These are phyloP conservation scores for Cryptosporidium parvum DNA, from an alignment of 169 alveolate genomes.

Conservation along the genomic window DNA sequence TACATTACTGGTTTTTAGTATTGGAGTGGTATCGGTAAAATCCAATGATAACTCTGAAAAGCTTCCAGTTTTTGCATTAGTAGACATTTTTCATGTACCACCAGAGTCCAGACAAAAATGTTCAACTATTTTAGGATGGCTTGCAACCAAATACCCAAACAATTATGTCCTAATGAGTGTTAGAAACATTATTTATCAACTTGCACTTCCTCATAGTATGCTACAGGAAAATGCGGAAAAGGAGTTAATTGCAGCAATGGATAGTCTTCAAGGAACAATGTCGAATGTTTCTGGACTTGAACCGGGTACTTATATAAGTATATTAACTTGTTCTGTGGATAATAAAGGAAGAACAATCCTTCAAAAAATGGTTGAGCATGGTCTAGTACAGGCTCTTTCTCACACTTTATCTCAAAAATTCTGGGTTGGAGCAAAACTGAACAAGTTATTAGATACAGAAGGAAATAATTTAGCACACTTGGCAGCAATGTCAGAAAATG, in stretches of 20 bases:
- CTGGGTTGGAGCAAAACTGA: slow-evolving; percentile 70
- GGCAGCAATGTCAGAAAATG: slow-evolving; percentile 75
- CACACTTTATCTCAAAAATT: slow-evolving; percentile 71
- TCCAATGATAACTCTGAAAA: slow-evolving; percentile 24
- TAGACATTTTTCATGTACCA: slow-evolving; percentile 66
- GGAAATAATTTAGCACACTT: slow-evolving; percentile 65
- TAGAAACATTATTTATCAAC: slow-evolving; percentile 57
- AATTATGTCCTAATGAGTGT: slow-evolving; percentile 43
- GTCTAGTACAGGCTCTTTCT: slow-evolving; percentile 61
- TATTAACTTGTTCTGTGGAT: slow-evolving; percentile 68
- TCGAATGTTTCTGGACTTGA: slow-evolving; percentile 69
- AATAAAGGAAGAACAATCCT: slow-evolving; percentile 66
- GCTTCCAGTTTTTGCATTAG: slow-evolving; percentile 59
- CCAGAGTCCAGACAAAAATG: slow-evolving; percentile 76
- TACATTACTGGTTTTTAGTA: background rate
- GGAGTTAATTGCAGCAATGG: slow-evolving; percentile 72
- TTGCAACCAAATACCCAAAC: slow-evolving; percentile 65
- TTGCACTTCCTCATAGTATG: slow-evolving; percentile 54
- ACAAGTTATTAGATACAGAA: slow-evolving; percentile 41
- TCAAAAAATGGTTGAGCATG: slow-evolving; percentile 74
- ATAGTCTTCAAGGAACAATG: slow-evolving; percentile 72
- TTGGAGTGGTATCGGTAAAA: slow-evolving; percentile 34
- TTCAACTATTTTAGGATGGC: slow-evolving; percentile 67
- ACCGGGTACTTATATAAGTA: slow-evolving; percentile 70
- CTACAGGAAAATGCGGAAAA: slow-evolving; percentile 52